Evolutionary conservation across 2,329 filamentous ascomycete species (phyloP), one percentile per base, ranked within the genome.

Genomic region (Ophiostoma australiae): DNA sequence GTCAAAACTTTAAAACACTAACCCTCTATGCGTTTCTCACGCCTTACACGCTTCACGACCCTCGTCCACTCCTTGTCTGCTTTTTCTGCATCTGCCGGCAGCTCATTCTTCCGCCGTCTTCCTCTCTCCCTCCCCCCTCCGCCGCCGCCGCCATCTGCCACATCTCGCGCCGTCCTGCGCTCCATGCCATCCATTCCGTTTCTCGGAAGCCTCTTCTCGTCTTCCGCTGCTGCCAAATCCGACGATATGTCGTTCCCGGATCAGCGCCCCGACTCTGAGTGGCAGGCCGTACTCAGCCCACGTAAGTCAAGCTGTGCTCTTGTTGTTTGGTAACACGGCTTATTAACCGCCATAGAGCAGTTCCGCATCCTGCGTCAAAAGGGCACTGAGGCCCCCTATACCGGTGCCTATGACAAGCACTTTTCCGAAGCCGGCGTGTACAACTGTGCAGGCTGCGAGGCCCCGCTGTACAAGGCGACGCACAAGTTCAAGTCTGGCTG

Each of bases 401-500:
- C 90, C 6, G 94, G 94, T 77, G 88, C 90, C 79, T 97, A 91
- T 79, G 90, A 99, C 83, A 93, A 94, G 80, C 93, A 97, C 84
- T 86, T 89, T 78, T 89, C 93, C 1, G 80, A 85, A 0, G 78
- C 85, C 5, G 96, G 95, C 71, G 87, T 93, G 70, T 99, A 98
- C 83, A 89, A 85, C 66, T 99, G 95, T 81, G 92, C 91, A 23
- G 95, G 88, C 69, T 99, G 95, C 84, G 80, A 89, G 37, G 87
- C 93, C 8, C 94, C 95, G 5, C 88, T 99, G 23, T 99, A 99
- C 87, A 94, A 90, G 80, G 94, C 95, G 37, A 86, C 86, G 74
- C 94, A 97, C 82, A 99, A 99, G 81, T 99, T 99, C 86, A 92
- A 92, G 80, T 96, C 92, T 23, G 93, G 93, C 61, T 99, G 95